A percentile compares a stretch with the other conserved stretches of the same genome.
Evolutionary conservation across 2,329 filamentous ascomycete species (phyloP).

Genomic region (Paecilomyces niveus): DNA sequence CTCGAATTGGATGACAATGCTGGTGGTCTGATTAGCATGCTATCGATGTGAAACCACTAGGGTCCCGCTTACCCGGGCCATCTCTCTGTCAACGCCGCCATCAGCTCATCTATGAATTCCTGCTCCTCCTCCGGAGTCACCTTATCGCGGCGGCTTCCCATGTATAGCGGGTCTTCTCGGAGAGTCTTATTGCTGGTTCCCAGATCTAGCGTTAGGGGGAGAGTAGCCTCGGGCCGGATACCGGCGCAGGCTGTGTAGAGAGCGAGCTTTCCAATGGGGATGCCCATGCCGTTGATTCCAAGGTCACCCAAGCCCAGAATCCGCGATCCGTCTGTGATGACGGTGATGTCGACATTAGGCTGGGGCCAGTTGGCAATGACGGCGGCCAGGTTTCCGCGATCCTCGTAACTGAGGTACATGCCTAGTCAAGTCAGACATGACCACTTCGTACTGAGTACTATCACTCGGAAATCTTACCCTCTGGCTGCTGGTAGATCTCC

Average conservation of each 20-base stretch:
- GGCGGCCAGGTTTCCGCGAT: conserved; percentile 79
- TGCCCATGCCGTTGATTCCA: conserved; percentile 95
- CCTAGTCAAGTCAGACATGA: conserved; percentile 28
- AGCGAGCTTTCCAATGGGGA: conserved; percentile 92
- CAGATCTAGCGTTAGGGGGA: conserved; percentile 57
- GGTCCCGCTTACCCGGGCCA: conserved; percentile 54
- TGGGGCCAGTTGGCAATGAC: conserved; percentile 94
- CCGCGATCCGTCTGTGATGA: conserved; percentile 91
- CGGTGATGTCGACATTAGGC: conserved; percentile 83
- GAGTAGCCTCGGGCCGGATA: conserved; percentile 69
- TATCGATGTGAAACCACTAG: background rate
- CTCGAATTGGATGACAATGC: conserved; percentile 83
- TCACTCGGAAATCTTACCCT: conserved; percentile 49
- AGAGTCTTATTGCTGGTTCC: conserved; percentile 58
- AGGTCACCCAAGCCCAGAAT: conserved; percentile 88
- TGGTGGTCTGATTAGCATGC: conserved; percentile 17
- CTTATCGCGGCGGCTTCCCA: conserved; percentile 80
- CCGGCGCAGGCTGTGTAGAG: conserved; percentile 94
- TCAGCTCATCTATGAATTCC: conserved; percentile 95
- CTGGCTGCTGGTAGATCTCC: conserved; percentile 87
- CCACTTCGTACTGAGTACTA: background rate
- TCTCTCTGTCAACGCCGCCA: conserved; percentile 76
- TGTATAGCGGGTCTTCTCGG: conserved; percentile 77
- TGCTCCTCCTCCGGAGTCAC: conserved; percentile 70
- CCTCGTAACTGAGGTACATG: conserved; percentile 92